Conservation (phyloP, 1,139 yeast genomes). For the Yamadazyma triangularis region DNA sequence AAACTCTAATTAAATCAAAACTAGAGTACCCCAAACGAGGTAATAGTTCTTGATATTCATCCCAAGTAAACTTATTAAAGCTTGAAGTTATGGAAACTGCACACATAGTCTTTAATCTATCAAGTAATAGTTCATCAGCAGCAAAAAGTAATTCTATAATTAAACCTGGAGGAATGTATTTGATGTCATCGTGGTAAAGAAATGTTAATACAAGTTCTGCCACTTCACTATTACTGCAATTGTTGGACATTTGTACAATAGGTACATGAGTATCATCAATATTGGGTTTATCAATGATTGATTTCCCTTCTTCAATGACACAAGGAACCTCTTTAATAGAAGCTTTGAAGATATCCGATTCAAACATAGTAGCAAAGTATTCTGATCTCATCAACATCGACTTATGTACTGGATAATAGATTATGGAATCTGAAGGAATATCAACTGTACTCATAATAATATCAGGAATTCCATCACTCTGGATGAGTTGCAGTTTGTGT, state of each 20-base stretch:
- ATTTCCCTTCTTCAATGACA: neutral
- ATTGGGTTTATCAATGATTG: slow-evolving; percentile 12
- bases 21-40: slow-evolving; percentile 30
- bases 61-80: slow-evolving; percentile 17
- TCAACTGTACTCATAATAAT: slow-evolving; percentile 39
- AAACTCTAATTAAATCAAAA: slow-evolving; percentile 55
- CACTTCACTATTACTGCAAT: slow-evolving; percentile 26
- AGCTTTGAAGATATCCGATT: slow-evolving; percentile 34
- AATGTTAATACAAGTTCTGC: slow-evolving; percentile 54
- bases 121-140: slow-evolving; percentile 61
- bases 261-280: slow-evolving; percentile 23
- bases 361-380: slow-evolving; percentile 63
- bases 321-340: slow-evolving; percentile 10
- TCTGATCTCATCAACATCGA: slow-evolving; percentile 58
- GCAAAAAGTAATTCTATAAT: slow-evolving; percentile 55
- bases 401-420: slow-evolving; percentile 59
- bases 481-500: slow-evolving; percentile 16
- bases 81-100: slow-evolving; percentile 53
- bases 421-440: slow-evolving; percentile 18
- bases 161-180: slow-evolving; percentile 40
- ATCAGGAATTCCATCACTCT: slow-evolving; percentile 41
- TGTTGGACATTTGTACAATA: slow-evolving; percentile 20
- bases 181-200: slow-evolving; percentile 57
- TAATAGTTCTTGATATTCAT: slow-evolving; percentile 17
- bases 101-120: slow-evolving; percentile 61